These are phyloP conservation scores for Fusarium sp. DNA, from an alignment of 2,329 filamentous ascomycete genomes.

Conservation along the genomic window DNA sequence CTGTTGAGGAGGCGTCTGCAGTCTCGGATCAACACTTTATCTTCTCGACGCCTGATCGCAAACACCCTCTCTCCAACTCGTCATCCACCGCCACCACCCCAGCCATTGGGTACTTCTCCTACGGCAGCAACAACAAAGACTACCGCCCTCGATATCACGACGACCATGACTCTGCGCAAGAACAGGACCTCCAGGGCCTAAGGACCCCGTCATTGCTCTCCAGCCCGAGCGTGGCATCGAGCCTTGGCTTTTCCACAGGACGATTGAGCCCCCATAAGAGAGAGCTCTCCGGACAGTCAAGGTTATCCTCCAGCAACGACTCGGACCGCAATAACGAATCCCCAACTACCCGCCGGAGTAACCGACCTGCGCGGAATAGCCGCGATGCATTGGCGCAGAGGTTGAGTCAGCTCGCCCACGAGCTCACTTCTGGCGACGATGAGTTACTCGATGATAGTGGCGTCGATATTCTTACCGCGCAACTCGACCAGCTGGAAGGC, in stretches of 20 bases:
- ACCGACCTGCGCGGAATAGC: constrained; percentile 27
- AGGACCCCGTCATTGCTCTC: constrained; percentile 48
- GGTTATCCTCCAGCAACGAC: constrained; percentile 36
- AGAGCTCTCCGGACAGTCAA: constrained; percentile 43
- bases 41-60: constrained; percentile 45
- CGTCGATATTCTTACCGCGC: constrained; percentile 53
- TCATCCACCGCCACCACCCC: constrained; percentile 38
- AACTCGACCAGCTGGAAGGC: constrained; percentile 51
- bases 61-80: constrained; percentile 31
- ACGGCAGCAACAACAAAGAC: constrained; percentile 25
- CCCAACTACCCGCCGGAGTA: constrained; percentile 36
- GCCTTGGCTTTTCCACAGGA: constrained; percentile 48
- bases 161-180: constrained; percentile 37
- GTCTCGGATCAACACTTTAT: constrained; percentile 39
- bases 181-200: constrained; percentile 38
- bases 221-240: constrained; percentile 51
- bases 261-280: constrained; percentile 49
- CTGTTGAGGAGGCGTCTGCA: constrained; percentile 37
- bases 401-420: constrained; percentile 54
- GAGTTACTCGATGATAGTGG: constrained; percentile 51
- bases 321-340: constrained; percentile 41
- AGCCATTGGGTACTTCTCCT: constrained; percentile 42
- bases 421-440: constrained; percentile 50
- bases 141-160: constrained; percentile 43
- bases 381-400: constrained; percentile 58